Evolutionary conservation across 306 rosid species (phyloP).

Genomic region (Hippophae gyantsensis): DNA sequence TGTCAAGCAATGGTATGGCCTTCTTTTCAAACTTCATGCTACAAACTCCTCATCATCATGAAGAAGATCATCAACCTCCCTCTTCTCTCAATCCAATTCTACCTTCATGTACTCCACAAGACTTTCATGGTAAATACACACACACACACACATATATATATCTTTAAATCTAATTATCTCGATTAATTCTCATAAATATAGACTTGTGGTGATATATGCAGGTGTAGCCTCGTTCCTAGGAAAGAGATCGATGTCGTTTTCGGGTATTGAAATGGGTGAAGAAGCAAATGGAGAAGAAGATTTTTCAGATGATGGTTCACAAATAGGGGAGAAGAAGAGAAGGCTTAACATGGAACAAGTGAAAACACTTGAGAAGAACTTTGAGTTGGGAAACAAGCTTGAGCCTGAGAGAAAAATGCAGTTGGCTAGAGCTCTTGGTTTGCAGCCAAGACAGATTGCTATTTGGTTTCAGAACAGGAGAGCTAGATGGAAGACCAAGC

Average conservation of each 20-base stretch:
- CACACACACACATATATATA: too few relatives aligned
- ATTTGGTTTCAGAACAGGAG: constrained; percentile 94
- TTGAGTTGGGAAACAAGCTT: constrained; percentile 86
- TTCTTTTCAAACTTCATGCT: constrained; percentile 93
- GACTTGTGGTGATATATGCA: neutral
- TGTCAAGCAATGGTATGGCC: constrained; percentile 68
- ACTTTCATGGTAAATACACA: constrained; percentile 43
- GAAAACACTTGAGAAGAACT: constrained; percentile 88
- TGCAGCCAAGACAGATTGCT: constrained; percentile 89
- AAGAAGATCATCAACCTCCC: constrained; percentile 57
- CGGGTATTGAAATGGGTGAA: constrained; percentile 67
- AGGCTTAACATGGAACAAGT: constrained; percentile 88
- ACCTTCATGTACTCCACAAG: constrained; percentile 77
- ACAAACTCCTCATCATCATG: constrained; percentile 46
- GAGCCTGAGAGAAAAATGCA: constrained; percentile 98
- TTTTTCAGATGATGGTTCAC: constrained; percentile 84
- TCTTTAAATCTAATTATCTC: too few relatives aligned
- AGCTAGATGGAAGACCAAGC: constrained; percentile 96
- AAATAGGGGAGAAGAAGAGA: constrained; percentile 82
- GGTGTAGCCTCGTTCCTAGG: constrained; percentile 73
- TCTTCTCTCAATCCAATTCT: constrained; percentile 64
- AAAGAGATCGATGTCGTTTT: constrained; percentile 80
- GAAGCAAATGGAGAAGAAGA: constrained; percentile 68
- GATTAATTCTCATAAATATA: too few relatives aligned
- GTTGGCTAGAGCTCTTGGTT: constrained; percentile 71